A percentile compares a stretch with the other conserved stretches of the same genome.
Evolutionary conservation across 2,329 filamentous ascomycete species (phyloP).

Genomic region (Fusarium keratoplasticum): DNA sequence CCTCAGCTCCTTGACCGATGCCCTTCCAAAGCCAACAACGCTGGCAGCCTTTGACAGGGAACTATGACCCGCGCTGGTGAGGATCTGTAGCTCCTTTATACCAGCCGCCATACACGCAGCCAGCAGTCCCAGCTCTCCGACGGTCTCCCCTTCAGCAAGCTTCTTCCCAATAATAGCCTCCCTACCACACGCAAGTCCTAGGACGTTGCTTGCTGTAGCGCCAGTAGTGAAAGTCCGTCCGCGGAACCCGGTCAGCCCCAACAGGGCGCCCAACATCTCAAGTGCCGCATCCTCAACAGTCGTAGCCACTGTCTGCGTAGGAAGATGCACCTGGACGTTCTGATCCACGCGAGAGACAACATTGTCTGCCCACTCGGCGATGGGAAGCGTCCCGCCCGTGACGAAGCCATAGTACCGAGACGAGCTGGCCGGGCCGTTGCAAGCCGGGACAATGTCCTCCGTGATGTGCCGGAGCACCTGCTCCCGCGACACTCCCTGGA

Average conservation of each 20-base stretch:
- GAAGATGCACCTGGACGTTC: conserved; percentile 85
- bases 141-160: conserved; percentile 50
- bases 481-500: conserved; percentile 47
- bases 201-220: conserved; percentile 82
- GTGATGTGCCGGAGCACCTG: conserved; percentile 56
- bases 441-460: conserved; percentile 63
- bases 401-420: conserved; percentile 89
- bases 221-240: conserved; percentile 68
- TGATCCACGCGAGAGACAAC: conserved; percentile 86
- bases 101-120: conserved; percentile 73
- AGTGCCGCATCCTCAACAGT: conserved; percentile 81
- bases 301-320: conserved; percentile 79
- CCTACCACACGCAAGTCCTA: conserved; percentile 75
- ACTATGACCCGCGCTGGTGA: conserved; percentile 87
- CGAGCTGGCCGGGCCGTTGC: conserved; percentile 74
- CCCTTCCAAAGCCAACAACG: conserved; percentile 81
- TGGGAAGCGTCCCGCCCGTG: conserved; percentile 82
- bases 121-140: conserved; percentile 78
- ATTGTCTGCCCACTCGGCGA: conserved; percentile 85
- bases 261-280: conserved; percentile 73
- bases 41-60: conserved; percentile 87
- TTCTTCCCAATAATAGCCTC: conserved; percentile 68
- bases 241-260: conserved; percentile 72
- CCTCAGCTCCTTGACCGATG: conserved; percentile 72
- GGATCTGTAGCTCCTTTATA: conserved; percentile 76